Conservation (phyloP, 371 early-diverging fungal genomes). For the Mucor indicus region DNA sequence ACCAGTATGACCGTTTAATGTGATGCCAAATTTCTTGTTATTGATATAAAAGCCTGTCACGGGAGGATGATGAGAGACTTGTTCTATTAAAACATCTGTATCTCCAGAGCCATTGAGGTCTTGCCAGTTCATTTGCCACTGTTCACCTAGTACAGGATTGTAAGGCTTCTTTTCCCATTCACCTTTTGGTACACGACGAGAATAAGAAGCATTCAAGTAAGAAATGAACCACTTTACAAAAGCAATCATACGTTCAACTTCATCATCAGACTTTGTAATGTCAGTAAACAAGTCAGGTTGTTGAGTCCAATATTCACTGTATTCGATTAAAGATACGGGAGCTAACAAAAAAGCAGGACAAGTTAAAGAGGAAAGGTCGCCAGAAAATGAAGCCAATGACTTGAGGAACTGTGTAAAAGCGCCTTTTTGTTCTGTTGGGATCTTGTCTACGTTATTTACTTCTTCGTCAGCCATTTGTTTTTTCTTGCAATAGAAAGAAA, state of each 20-base stretch:
- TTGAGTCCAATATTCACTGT: slow-evolving; percentile 75
- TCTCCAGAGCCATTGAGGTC: slow-evolving; percentile 65
- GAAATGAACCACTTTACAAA: slow-evolving; percentile 77
- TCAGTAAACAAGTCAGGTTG: slow-evolving; percentile 70
- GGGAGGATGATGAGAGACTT: slow-evolving; percentile 82
- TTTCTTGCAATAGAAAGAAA: neutral
- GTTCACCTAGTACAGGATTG: slow-evolving; percentile 82
- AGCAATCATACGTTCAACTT: slow-evolving; percentile 65
- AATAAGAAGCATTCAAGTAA: slow-evolving; percentile 70
- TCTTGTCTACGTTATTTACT: slow-evolving; percentile 46
- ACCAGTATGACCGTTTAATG: slow-evolving; percentile 70
- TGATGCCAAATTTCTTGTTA: slow-evolving; percentile 62
- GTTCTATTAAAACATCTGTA: slow-evolving; percentile 64
- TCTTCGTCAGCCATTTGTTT: neutral
- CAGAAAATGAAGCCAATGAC: slow-evolving; percentile 70
- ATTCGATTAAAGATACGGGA: slow-evolving; percentile 72
- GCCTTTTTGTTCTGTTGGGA: slow-evolving; percentile 63
- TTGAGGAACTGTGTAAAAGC: slow-evolving; percentile 68
- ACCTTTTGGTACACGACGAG: slow-evolving; percentile 46
- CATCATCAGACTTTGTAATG: slow-evolving; percentile 56
- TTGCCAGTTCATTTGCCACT: slow-evolving; percentile 69
- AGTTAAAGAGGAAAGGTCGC: slow-evolving; percentile 72
- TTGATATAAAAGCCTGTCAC: slow-evolving; percentile 63
- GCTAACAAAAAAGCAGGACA: slow-evolving; percentile 74
- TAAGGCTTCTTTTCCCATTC: slow-evolving; percentile 81